Conservation (phyloP, 495 filamentous ascomycete species). For the Astrothelium macrocarpum region DNA sequence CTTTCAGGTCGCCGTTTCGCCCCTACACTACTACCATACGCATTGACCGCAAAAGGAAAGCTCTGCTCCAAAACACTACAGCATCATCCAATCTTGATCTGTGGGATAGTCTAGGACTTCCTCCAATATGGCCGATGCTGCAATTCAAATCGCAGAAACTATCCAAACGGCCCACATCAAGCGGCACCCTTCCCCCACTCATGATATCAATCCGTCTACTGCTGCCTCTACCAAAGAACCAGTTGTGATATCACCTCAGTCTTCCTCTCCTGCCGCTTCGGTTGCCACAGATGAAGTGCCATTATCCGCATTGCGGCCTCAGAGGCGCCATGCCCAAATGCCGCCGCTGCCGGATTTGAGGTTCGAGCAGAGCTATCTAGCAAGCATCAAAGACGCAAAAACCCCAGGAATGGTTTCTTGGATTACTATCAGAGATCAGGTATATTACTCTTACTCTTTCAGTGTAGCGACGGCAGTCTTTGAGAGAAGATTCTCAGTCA, state of each 20-base stretch:
- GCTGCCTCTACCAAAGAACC: constrained; percentile 38
- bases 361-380: constrained; percentile 95
- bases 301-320: constrained; percentile 28
- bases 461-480: constrained; percentile 25
- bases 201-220: constrained; percentile 76
- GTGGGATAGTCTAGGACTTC: not conserved
- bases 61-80: no score
- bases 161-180: constrained; percentile 74
- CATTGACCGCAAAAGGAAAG: no score
- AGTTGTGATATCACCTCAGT: constrained; percentile 19
- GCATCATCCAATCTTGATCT: not conserved
- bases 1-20: not conserved
- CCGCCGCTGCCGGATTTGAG: constrained; percentile 86
- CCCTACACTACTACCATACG: no score
- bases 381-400: constrained; percentile 67
- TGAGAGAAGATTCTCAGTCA: no score
- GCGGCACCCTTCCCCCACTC: constrained; percentile 51
- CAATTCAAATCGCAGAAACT: constrained; percentile 56
- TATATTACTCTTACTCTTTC: no score
- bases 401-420: constrained; percentile 65
- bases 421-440: constrained; percentile 86
- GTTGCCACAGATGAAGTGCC: constrained; percentile 35
- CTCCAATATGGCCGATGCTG: constrained; percentile 30
- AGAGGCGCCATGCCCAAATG: constrained; percentile 48
- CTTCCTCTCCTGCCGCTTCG: constrained; percentile 17